These are phyloP conservation scores for Blastocystis sp. DNA, from an alignment of 352 stramenopile genomes.

Conservation along the genomic window DNA sequence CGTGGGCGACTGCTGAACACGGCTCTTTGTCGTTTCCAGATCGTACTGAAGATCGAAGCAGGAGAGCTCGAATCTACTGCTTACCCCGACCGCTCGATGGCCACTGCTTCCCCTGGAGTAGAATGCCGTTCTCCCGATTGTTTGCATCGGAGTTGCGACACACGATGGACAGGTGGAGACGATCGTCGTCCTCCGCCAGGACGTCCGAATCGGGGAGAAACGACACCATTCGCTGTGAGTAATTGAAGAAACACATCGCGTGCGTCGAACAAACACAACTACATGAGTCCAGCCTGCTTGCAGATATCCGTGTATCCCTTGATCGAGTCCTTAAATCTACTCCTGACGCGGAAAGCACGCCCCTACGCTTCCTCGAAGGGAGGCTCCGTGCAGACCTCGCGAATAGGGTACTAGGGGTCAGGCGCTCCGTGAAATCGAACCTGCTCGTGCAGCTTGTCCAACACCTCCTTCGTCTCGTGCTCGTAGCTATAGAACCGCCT, in stretches of 20 bases:
- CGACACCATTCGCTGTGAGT: background rate
- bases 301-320: constrained; percentile 42
- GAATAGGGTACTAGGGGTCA: constrained; percentile 52
- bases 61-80: background rate
- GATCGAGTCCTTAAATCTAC: constrained; percentile 54
- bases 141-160: background rate
- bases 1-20: background rate
- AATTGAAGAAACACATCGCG: background rate
- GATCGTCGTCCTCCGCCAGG: background rate
- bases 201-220: background rate
- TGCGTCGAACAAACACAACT: background rate
- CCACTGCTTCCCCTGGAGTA: constrained; percentile 15
- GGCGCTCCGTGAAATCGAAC: background rate
- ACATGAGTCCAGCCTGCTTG: constrained; percentile 37
- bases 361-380: constrained; percentile 60
- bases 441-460: constrained; percentile 39
- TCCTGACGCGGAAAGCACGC: background rate
- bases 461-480: constrained; percentile 44
- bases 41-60: background rate
- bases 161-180: background rate
- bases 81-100: too few species aligned
- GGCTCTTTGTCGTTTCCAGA: background rate
- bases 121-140: background rate
- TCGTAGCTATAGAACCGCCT: constrained; percentile 64
- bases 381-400: constrained; percentile 51